Evolutionary conservation across 75 land plant genomes (phyloP), one percentile per base, ranked within the genome.

Genomic region (Ceratopteris richardii): DNA sequence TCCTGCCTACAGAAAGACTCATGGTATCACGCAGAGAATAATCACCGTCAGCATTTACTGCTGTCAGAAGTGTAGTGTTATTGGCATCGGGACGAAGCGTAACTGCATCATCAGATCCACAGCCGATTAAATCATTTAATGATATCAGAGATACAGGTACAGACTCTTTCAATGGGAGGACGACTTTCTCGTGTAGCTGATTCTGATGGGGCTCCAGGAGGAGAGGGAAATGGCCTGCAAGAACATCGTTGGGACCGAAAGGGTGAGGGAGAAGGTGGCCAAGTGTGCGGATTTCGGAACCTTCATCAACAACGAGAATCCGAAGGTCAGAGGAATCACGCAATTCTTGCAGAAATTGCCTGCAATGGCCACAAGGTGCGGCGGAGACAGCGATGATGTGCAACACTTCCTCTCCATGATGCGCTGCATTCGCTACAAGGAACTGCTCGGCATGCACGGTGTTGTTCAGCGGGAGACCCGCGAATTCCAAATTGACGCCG

Each of bases 371-470:
- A 66, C 99, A 95, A 21, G 99, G 99, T 48, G 82, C 76, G 57
- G 83, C 71, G 41, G 99, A 95, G 61, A 95, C 99, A 52, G 96
- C 99, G 56, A 95, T 46, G 33, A 58, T 18, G 30, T 41, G 59
- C 77, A 69, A 26, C 19, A 54, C 19, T 51, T 75, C 46, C 68
- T 74, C 73, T 41, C 75, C 62, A 47, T 90, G 69, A 56, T 78
- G 73, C 58, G 81, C 66, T 58, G 85, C 80, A 66, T 86, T 90
- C 53, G 86, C 66, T 57, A 84, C 66, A 62, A 90, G 77, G 65
- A 90, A 95, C 71, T 95, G 99, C 68, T 95, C 99, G 48, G 99
- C 99, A 72, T 95, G 99, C 53, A 95, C 78, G 37, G 96, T 81
- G 53, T 86, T 80, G 68, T 78, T 72, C 61, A 95, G 79, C 14